Conservation (phyloP, 75 land plant genomes). For the Cunninghamia lanceolata region DNA sequence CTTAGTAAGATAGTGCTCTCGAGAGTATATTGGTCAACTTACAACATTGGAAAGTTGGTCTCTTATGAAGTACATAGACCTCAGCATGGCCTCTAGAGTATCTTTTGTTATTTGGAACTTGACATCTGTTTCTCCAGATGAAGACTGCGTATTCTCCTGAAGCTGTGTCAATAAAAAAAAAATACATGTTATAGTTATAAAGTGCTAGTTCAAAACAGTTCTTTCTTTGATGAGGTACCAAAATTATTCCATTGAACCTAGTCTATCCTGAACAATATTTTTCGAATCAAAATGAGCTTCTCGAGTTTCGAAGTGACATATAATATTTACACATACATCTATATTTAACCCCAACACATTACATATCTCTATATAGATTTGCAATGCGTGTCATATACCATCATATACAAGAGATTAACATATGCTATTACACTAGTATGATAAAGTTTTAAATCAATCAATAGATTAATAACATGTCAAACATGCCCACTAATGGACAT, state of each 20-base stretch:
- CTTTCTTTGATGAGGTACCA: neutral
- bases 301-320: neutral
- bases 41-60: constrained; percentile 40
- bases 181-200: neutral
- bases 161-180: constrained; percentile 29
- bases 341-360: too few species aligned
- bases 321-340: too few species aligned
- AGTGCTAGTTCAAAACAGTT: neutral
- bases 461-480: too few species aligned
- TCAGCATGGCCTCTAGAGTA: constrained; percentile 47
- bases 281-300: neutral
- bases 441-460: too few species aligned
- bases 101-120: constrained; percentile 59
- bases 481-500: too few species aligned
- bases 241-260: neutral
- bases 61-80: constrained; percentile 49
- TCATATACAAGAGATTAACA: too few species aligned
- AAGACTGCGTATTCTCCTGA: constrained; percentile 33
- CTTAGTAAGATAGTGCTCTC: neutral
- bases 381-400: too few species aligned
- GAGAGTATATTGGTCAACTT: neutral
- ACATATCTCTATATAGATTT: too few species aligned
- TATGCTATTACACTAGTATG: too few species aligned
- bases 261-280: neutral
- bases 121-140: constrained; percentile 36